These are phyloP conservation scores for Xylariaceae sp. DNA, from an alignment of 2,329 filamentous ascomycete genomes.

Conservation along the genomic window DNA sequence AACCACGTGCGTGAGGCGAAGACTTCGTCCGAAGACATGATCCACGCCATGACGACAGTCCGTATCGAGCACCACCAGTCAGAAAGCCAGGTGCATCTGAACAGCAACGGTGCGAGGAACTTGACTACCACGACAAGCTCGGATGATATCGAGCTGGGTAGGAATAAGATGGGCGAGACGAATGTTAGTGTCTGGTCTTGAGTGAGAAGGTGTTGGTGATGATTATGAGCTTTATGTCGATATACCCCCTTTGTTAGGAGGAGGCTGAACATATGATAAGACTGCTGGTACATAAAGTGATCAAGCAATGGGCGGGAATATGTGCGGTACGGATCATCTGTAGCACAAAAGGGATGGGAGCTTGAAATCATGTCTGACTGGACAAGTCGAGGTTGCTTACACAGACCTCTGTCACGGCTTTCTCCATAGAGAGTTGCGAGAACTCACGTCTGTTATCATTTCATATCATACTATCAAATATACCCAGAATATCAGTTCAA, in stretches of 20 bases:
- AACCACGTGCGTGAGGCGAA: neutral
- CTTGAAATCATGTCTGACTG: neutral
- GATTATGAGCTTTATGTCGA: neutral
- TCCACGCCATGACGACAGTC: neutral
- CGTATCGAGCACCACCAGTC: neutral
- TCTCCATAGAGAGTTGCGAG: neutral
- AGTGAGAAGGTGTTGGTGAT: neutral
- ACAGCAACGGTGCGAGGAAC: neutral
- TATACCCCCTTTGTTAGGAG: neutral
- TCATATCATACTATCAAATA: no score
- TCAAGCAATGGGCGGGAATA: neutral
- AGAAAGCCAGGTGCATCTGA: neutral
- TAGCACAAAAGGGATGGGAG: neutral
- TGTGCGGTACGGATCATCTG: neutral
- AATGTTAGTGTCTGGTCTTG: neutral
- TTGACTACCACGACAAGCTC: neutral
- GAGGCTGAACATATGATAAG: neutral
- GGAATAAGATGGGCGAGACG: conserved; percentile 1
- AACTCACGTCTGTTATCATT: no score
- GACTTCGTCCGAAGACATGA: neutral
- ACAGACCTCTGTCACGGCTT: neutral
- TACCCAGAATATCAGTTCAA: no score
- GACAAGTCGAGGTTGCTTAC: neutral
- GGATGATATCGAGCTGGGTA: neutral
- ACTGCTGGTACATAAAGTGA: neutral